Percentiles rank a stretch among this genome's conserved stretches.
These are phyloP conservation scores for Vitis hybrid DNA, from an alignment of 177 flowering plant genomes.

Conservation along the genomic window DNA sequence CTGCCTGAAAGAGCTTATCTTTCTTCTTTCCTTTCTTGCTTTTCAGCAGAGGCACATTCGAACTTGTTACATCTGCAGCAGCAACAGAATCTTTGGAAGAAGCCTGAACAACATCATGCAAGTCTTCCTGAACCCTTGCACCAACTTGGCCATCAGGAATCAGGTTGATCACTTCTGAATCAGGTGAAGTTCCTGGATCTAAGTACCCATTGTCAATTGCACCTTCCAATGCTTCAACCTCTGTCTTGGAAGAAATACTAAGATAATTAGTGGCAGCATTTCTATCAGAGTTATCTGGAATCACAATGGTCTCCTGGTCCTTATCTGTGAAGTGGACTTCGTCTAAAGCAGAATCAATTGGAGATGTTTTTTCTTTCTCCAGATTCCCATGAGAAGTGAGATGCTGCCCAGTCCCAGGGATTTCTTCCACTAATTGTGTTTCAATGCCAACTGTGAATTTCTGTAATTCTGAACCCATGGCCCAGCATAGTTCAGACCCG, in stretches of 20 bases:
- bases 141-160: slow-evolving; percentile 36
- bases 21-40: slow-evolving; percentile 38
- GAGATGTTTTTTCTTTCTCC: slow-evolving; percentile 9
- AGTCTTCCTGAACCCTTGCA: slow-evolving; percentile 27
- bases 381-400: slow-evolving; percentile 4
- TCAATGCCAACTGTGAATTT: slow-evolving; percentile 13
- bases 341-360: slow-evolving; percentile 24
- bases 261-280: slow-evolving; percentile 20
- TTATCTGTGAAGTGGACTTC: slow-evolving; percentile 14
- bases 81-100: slow-evolving; percentile 26
- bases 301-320: slow-evolving; percentile 24
- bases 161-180: slow-evolving; percentile 74
- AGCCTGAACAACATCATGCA: slow-evolving; percentile 29
- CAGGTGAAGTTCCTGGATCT: slow-evolving; percentile 82
- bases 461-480: slow-evolving; percentile 13
- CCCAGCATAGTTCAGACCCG: slow-evolving; percentile 7
- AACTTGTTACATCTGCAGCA: slow-evolving; percentile 22
- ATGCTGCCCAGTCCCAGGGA: slow-evolving; percentile 15
- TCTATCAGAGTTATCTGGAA: slow-evolving; percentile 23
- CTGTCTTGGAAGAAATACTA: slow-evolving; percentile 21
- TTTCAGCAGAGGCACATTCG: slow-evolving; percentile 14
- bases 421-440: slow-evolving; percentile 17
- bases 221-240: slow-evolving; percentile 27
- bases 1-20: slow-evolving; percentile 13
- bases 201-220: slow-evolving; percentile 27